Evolutionary conservation across 1,284 basidiomycete species (phyloP).

Genomic region (Blastosporella zonata): DNA sequence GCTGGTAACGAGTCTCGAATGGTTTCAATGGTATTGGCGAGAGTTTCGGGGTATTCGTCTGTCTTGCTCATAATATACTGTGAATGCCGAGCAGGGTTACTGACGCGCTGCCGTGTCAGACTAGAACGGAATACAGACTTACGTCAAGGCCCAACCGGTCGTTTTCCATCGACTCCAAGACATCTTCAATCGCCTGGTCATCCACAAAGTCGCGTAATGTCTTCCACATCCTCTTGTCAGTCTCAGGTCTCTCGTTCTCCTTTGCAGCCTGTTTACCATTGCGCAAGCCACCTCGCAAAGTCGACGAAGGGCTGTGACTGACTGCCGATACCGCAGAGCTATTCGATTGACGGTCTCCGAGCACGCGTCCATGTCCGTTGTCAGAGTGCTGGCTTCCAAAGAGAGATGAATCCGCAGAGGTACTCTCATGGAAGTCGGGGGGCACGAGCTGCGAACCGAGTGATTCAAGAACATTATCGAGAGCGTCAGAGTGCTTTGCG

Average conservation of each 20-base stretch:
- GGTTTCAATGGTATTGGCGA: constrained; percentile 49
- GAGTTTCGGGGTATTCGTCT: constrained; percentile 62
- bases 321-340: constrained; percentile 18
- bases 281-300: constrained; percentile 35
- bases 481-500: constrained; percentile 51
- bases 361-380: constrained; percentile 32
- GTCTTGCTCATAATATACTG: constrained; percentile 62
- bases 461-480: constrained; percentile 68
- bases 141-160: constrained; percentile 68
- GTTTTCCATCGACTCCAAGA: constrained; percentile 65
- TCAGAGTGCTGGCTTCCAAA: constrained; percentile 72
- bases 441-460: constrained; percentile 70
- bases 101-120: not conserved
- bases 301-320: constrained; percentile 46
- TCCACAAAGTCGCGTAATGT: constrained; percentile 79
- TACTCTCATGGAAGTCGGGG: constrained; percentile 65
- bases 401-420: constrained; percentile 60
- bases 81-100: not conserved
- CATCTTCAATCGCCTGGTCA: constrained; percentile 72
- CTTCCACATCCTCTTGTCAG: constrained; percentile 68
- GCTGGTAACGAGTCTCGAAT: constrained; percentile 53
- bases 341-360: constrained; percentile 14
- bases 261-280: constrained; percentile 22
- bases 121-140: constrained; percentile 25
- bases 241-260: constrained; percentile 22